These are phyloP conservation scores for Lavandula angustifolia DNA, from an alignment of 257 asterid genomes.

Conservation along the genomic window DNA sequence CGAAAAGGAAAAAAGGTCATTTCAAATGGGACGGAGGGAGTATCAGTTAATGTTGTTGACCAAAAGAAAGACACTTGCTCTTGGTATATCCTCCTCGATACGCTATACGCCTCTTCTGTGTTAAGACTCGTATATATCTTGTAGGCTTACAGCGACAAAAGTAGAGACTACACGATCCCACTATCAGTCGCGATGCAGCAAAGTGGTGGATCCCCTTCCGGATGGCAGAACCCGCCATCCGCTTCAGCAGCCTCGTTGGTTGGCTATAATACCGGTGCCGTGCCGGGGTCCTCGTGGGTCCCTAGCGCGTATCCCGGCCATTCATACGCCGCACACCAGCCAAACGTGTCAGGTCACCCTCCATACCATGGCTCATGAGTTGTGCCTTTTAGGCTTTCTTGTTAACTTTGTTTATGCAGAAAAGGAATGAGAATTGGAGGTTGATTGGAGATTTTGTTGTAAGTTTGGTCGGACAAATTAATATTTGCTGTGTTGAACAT, in stretches of 20 bases:
- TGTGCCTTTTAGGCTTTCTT: neutral
- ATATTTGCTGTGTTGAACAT: no score
- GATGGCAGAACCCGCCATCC: constrained; percentile 50
- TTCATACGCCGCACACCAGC: constrained; percentile 22
- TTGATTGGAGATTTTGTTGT: no score
- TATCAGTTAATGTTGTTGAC: no score
- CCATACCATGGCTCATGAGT: constrained; percentile 44
- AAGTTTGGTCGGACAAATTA: no score
- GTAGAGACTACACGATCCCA: constrained; percentile 76
- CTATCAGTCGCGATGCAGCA: constrained; percentile 55
- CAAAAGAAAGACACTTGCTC: constrained; percentile 28
- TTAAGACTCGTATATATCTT: constrained; percentile 6
- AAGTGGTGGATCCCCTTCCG: constrained; percentile 35
- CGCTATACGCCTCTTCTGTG: constrained; percentile 21
- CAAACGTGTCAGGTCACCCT: constrained; percentile 39
- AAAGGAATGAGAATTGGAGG: no score
- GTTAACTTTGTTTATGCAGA: no score
- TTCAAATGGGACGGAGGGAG: no score
- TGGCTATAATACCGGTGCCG: no score
- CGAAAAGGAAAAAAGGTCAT: no score
- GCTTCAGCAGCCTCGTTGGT: neutral
- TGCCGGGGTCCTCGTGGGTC: constrained; percentile 51
- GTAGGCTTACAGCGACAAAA: constrained; percentile 83
- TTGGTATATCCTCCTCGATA: constrained; percentile 19
- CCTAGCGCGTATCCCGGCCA: constrained; percentile 52